phyloP scores from a whole-genome alignment of 2,329 filamentous ascomycete species.

The Corniculantispora saksenae region DNA sequence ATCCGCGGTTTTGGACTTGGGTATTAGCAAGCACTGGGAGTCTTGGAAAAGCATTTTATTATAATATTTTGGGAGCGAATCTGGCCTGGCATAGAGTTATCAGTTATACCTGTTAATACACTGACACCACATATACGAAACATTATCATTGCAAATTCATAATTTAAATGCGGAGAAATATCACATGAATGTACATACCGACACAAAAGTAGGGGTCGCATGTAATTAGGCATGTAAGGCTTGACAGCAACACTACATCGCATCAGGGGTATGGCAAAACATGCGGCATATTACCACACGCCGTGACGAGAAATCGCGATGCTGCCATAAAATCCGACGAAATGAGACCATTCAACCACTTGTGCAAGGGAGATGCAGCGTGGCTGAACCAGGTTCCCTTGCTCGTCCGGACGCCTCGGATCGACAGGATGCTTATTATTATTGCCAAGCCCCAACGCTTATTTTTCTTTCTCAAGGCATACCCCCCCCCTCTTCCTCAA shows the following conservation, averaged over 20 bases:
- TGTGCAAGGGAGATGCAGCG: background rate
- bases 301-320: too few species aligned
- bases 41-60: background rate
- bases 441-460: background rate
- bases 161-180: too few species aligned
- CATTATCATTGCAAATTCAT: background rate
- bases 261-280: too few species aligned
- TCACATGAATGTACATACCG: background rate
- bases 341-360: background rate
- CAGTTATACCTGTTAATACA: background rate
- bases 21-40: background rate
- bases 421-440: background rate
- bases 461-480: too few species aligned
- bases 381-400: conserved; percentile 2
- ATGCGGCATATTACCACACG: too few species aligned
- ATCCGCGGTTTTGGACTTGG: background rate
- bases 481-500: too few species aligned
- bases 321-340: too few species aligned
- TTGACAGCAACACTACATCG: too few species aligned
- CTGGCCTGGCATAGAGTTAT: background rate
- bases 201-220: background rate
- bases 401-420: background rate
- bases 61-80: background rate
- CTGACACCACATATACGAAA: background rate
- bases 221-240: too few species aligned